Percentiles rank a stretch among this genome's conserved stretches.
These are phyloP conservation scores for Paspalum vaginatum DNA, from an alignment of 176 grass and related monocot species.

Conservation along the genomic window DNA sequence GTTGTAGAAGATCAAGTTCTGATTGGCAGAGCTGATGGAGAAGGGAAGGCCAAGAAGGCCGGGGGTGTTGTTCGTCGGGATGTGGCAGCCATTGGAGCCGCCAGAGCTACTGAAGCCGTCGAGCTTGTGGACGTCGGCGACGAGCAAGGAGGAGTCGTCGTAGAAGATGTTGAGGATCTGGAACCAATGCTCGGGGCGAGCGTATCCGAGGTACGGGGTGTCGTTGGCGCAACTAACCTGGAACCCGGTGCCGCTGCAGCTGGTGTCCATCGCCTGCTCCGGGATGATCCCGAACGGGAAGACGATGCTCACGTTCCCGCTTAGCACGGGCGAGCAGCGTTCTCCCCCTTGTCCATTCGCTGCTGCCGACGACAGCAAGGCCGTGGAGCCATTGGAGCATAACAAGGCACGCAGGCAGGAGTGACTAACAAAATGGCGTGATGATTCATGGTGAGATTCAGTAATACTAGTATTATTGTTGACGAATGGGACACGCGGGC, in stretches of 20 bases:
- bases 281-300: background rate
- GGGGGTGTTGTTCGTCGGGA: background rate
- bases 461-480: too few relatives aligned
- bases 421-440: too few relatives aligned
- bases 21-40: background rate
- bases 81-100: background rate
- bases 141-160: constrained; percentile 24
- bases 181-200: rapidly evolving
- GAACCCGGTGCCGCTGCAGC: background rate
- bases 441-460: too few relatives aligned
- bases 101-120: background rate
- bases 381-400: background rate
- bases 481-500: too few relatives aligned
- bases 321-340: background rate
- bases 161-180: constrained; percentile 36
- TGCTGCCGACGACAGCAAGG: background rate
- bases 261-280: background rate
- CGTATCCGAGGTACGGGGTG: constrained; percentile 10
- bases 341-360: background rate
- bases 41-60: background rate
- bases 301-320: constrained; percentile 11
- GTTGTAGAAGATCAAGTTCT: constrained; percentile 6
- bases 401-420: too few relatives aligned
- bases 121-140: constrained; percentile 30
- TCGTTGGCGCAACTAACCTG: background rate